Evolutionary conservation across 2,329 filamentous ascomycete genomes (phyloP), one percentile per base, ranked within the genome.

Genomic region (Paraphoma chrysanthemicola): DNA sequence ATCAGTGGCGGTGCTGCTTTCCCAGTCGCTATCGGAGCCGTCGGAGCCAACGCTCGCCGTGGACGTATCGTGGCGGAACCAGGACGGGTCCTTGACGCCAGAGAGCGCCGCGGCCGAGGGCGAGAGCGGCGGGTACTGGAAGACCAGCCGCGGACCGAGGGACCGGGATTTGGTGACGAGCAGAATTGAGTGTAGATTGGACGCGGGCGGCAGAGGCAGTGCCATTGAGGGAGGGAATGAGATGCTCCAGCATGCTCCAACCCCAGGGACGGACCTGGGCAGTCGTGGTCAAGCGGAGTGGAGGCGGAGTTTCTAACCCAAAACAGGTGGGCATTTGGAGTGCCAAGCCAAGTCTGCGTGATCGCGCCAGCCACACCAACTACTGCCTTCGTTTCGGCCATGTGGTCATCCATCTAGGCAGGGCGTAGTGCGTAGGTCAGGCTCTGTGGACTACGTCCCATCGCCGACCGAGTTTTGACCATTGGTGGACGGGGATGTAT

Each of bases 101-200:
- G 70, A 69, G 29, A 77, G 67, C 6, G 71, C 68, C n/a, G 71
- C 67, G 1, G 72, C 70, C 6, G 71, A 74, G 2, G 73, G 70
- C 18, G 76, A 75, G n/a, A 77, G 64, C 5, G 73, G 73, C 23
- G 77, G 77, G 44, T 78, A 78, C 60, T 79, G 77, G 59, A 78
- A 79, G 38, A 78, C 75, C n/a, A 79, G 73, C 7, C 74, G 73
- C 3, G 74, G 74, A 6, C 75, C 74, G 29, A 74, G 74, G 16
- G 72, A 74, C 46, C 73, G 75, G 56, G 73, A 76, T 58, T 76
- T 71, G 14, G 72, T 76, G 14, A 78, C 68, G n/a, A 79, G 71
- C 14, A 79, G 70, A 53, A 79, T 75, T 29, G 76, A 71, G 53
- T 77, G 71, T n/a, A 79, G 75, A 53, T 73, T 71, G 11, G 74